Conservation (phyloP, 139 green algal genomes). For the Penium margaritaceum region DNA sequence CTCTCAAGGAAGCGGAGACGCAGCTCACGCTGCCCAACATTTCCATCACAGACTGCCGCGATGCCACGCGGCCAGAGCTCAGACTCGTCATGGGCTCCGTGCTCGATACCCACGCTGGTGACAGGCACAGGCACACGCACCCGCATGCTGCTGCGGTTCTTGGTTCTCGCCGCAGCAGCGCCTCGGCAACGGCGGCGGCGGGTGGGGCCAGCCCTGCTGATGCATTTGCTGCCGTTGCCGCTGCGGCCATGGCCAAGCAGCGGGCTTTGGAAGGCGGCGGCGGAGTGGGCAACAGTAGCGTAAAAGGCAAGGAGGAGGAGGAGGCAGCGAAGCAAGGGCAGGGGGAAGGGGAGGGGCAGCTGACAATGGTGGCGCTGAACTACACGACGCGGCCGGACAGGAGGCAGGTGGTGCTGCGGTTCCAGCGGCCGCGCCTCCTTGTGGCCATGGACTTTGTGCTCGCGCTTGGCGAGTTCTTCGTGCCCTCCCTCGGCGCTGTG, state of each 20-base stretch:
- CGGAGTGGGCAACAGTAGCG: too few species aligned
- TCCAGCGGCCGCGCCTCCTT: conserved; percentile 76
- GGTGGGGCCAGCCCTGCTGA: too few species aligned
- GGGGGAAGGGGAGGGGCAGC: background rate
- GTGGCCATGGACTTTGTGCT: conserved; percentile 80
- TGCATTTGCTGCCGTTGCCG: too few species aligned
- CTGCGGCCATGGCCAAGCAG: too few species aligned
- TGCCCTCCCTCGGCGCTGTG: conserved; percentile 17
- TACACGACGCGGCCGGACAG: background rate
- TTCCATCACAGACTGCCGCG: conserved; percentile 24
- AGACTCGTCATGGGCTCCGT: conserved; percentile 32
- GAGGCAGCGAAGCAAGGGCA: background rate
- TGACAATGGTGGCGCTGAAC: conserved; percentile 41
- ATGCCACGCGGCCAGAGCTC: conserved; percentile 28
- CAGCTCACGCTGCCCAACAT: conserved; percentile 34
- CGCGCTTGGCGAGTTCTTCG: conserved; percentile 48
- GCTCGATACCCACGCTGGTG: conserved; percentile 24
- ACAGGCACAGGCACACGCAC: background rate
- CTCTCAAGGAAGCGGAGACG: conserved; percentile 16
- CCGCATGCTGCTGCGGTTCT: background rate
- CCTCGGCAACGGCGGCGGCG: too few species aligned
- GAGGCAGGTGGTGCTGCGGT: conserved; percentile 54
- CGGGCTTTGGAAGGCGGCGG: background rate
- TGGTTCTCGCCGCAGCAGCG: background rate
- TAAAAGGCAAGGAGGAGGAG: too few species aligned